phyloP scores from a whole-genome alignment of 441 rosid species.

The Biscutella laevigata region DNA sequence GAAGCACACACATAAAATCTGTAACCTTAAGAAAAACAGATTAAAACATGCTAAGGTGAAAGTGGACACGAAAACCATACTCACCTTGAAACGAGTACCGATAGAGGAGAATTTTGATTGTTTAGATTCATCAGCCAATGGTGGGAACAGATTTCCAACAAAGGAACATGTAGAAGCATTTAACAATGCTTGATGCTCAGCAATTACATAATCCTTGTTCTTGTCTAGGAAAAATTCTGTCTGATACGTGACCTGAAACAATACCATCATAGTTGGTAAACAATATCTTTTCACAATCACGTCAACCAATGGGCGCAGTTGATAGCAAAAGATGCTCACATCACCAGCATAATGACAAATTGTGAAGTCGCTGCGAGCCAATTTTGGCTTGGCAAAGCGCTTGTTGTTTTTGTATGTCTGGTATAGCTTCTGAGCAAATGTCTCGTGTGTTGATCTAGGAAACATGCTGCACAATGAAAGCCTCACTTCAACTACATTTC shows the following conservation, averaged over 20 bases:
- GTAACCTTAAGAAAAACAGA: background rate
- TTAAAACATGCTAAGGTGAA: constrained; percentile 9
- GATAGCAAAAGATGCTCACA: constrained; percentile 35
- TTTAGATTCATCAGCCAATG: constrained; percentile 62
- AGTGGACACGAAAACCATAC: constrained; percentile 18
- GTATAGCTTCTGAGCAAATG: constrained; percentile 85
- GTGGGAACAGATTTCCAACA: constrained; percentile 62
- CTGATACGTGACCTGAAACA: constrained; percentile 75
- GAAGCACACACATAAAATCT: constrained; percentile 21
- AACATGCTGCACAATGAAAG: constrained; percentile 59
- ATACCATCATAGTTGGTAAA: constrained; percentile 13
- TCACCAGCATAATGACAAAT: too few species aligned
- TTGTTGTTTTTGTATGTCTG: constrained; percentile 82
- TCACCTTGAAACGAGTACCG: constrained; percentile 85
- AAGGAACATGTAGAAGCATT: constrained; percentile 74
- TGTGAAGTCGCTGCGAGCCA: constrained; percentile 79
- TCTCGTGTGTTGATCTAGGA: constrained; percentile 88
- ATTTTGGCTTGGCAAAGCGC: constrained; percentile 79
- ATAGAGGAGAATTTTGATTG: constrained; percentile 82
- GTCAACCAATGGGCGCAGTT: background rate
- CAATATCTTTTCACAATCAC: constrained; percentile 4
- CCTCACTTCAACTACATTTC: constrained; percentile 7
- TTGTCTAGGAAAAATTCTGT: constrained; percentile 79
- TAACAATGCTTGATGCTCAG: constrained; percentile 78
- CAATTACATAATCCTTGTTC: constrained; percentile 87